Base-by-base conservation (phyloP, 441 rosid species). In the Euphorbia corollata region DNA sequence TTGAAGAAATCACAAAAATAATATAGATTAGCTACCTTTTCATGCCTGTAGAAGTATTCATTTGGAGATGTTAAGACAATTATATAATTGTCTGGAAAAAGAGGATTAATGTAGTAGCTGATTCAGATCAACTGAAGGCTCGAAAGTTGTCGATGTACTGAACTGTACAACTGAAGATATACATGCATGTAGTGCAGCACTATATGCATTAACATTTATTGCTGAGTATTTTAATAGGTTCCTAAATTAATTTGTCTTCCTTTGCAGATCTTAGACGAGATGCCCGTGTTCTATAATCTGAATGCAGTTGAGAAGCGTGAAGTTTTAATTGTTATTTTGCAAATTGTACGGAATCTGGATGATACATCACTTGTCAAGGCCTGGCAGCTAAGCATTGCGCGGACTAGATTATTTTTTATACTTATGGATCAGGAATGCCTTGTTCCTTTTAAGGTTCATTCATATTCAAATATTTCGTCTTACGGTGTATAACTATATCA, bases 381-480 rank as follows among this genome's bases (percentile, higher is more conserved):
- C 12, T 95, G 99, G 99, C 98, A 92, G 85, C 98, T 90, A 82
- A 95, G 97, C 84, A 84, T 92, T 51, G 99, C 97, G 73, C 96
- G 99, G 58, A 95, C 98, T 30, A 84, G 98, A 86, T 79, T 92
- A 64, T 95, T 90, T 82, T 95, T 95, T 84, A 95, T 92, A 75
- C 97, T 92, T 68, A 73, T 90, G 96, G 99, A 95, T n/a, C n/a
- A n/a, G 83, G 99, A 95, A 85, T 85, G 95, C 81, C 88, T 90
- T 65, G 80, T 83, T 72, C 98, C 88, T 66, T 95, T 95, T 78
- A 98, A 95, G 99, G 99, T 95, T 76, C 64, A 67, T 70, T 57
- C 61, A 78, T 58, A 39, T 64, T 65, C 65, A 65, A 71, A 7
- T 54, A 54, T 67, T 18, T 8, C 71, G 66, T 77, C 65, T 53